These are phyloP conservation scores for Eimeria acervulina DNA, from an alignment of 169 alveolate species.

Conservation along the genomic window DNA sequence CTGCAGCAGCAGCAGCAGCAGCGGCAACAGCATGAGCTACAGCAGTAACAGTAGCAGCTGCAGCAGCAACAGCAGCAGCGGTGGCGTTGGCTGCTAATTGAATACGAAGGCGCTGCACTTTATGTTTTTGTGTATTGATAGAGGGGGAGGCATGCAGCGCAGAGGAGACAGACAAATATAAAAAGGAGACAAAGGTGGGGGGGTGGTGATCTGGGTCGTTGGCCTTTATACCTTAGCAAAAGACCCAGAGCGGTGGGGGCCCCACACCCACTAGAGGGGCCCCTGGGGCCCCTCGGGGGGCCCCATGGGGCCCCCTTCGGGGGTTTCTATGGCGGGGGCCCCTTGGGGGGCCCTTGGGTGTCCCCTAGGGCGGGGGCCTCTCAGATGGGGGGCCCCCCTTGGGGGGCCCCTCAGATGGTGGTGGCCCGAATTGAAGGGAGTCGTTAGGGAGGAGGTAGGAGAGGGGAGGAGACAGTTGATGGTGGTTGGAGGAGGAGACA, in stretches of 20 bases:
- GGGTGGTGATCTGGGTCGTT: too few species aligned
- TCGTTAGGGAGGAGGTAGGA: neutral
- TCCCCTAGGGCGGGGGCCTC: constrained; percentile 1
- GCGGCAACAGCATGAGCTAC: too few species aligned
- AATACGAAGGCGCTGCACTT: too few species aligned
- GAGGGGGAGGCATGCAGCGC: neutral
- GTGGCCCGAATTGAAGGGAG: too few species aligned
- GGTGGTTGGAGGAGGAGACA: neutral
- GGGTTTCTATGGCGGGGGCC: too few species aligned
- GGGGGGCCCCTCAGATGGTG: neutral
- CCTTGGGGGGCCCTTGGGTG: neutral
- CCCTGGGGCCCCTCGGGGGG: constrained; percentile 30
- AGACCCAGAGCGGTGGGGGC: too few species aligned
- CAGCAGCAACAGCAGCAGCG: neutral
- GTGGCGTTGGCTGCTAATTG: neutral
- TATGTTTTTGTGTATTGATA: neutral
- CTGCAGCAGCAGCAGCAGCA: constrained; percentile 3
- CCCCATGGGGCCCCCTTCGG: too few species aligned
- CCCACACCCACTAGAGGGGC: neutral
- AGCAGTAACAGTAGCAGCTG: neutral
- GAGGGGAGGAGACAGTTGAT: constrained; percentile 2
- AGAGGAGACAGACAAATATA: neutral
- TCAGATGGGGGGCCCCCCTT: neutral
- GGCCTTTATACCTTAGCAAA: too few species aligned
- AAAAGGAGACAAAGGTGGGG: neutral